Base-by-base conservation (phyloP, 1,139 yeast genomes). In the Wickerhamiella infanticola region DNA sequence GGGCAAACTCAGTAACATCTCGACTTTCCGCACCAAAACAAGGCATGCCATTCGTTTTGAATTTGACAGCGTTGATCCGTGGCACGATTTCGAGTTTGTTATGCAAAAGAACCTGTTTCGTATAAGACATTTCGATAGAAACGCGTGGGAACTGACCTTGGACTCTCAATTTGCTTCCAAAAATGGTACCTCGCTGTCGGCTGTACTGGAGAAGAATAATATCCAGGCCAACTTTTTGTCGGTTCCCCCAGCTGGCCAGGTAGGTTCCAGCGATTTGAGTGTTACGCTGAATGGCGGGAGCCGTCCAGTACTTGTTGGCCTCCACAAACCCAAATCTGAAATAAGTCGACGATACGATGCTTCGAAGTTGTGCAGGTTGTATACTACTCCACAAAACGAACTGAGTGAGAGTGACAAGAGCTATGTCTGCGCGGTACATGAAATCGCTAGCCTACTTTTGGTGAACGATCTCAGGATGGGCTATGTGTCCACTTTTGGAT, bases 401-500 rank as follows among this genome's bases (percentile, higher is more conserved):
- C 39, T 24, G n/a, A 11, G 29, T 7, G 9, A 42, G 24, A 31
- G 27, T 7, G 41, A 45, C 37, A 39, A 24, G 37, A 37, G 26
- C 33, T 31, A 41, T 39, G 39, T 41, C 8, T 35, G 13, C 25
- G 42, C 36, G 6, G 40, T 50, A 3, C 52, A 45, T 29, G 47
- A 51, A 24, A 44, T 53, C 3, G 47, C 45, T 41, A 46, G 47
- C 41, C 49, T 50, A 25, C 52, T 59, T 58, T 46, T 51, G 6
- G 38, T 56, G 9, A 58, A 59, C 42, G 45, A 51, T 36, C 42
- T 58, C n/a, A 47, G 53, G 6, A 53, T 52, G 37, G 62, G 61
- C 3, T 57, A 51, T 42, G 40, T 59, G 3, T 49, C 57, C 0
- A 54, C 57, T 5, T 54, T 54, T 7, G 37, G 49, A 1, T 44